These are phyloP conservation scores for Cystobasidium onofrii DNA, from an alignment of 768 basidiomycete species.

Conservation along the genomic window DNA sequence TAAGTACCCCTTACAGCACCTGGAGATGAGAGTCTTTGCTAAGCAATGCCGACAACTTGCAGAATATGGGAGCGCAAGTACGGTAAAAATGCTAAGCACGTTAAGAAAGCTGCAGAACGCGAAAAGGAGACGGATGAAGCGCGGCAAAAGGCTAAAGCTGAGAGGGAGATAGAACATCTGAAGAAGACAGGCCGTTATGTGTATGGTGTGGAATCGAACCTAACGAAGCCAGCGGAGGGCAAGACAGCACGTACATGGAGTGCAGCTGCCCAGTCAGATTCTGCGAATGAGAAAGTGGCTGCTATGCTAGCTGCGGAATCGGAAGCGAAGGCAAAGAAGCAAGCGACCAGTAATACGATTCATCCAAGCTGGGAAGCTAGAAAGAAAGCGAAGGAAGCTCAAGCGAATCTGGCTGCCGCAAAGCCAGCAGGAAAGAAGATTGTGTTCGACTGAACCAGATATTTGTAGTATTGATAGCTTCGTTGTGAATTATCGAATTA, in stretches of 20 bases:
- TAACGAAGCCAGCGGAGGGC: background rate
- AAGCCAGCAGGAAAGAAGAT: slow-evolving; percentile 80
- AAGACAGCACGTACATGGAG: background rate
- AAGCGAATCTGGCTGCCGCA: slow-evolving; percentile 52
- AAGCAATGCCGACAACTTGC: background rate
- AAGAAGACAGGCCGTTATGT: slow-evolving; percentile 31
- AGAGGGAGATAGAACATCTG: slow-evolving; percentile 34
- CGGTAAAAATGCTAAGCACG: slow-evolving; percentile 80
- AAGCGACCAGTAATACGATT: slow-evolving; percentile 48
- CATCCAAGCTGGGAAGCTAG: slow-evolving; percentile 99
- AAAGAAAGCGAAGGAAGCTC: slow-evolving; percentile 57
- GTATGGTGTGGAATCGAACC: slow-evolving; percentile 14
- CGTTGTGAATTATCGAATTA: no score
- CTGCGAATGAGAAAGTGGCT: background rate
- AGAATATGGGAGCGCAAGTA: slow-evolving; percentile 99
- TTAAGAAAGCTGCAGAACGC: slow-evolving; percentile 53
- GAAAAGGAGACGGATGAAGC: slow-evolving; percentile 44
- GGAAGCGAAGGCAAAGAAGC: slow-evolving; percentile 25
- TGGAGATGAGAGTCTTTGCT: no score
- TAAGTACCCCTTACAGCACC: slow-evolving; percentile 50
- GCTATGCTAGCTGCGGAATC: slow-evolving; percentile 12
- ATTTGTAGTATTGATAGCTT: background rate
- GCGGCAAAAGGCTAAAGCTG: slow-evolving; percentile 34
- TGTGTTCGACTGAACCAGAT: slow-evolving; percentile 47
- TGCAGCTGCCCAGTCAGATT: background rate